phyloP scores from a whole-genome alignment of 768 basidiomycete species.

The Mrakia blollopis region DNA sequence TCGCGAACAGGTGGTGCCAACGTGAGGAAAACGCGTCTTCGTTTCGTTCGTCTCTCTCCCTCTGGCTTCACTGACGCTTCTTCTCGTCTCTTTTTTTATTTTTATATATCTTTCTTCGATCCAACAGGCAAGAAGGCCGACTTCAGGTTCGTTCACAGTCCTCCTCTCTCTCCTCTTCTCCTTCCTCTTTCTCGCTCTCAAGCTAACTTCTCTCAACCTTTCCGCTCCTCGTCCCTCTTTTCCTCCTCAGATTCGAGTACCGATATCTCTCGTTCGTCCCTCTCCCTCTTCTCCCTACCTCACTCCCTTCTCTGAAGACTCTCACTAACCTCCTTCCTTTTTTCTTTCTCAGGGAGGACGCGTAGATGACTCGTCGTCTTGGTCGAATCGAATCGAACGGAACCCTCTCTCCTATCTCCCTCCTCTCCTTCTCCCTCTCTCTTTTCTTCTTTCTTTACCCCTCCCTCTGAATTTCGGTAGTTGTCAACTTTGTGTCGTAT shows the following conservation, averaged over 20 bases:
- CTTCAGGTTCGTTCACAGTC: constrained; percentile 14
- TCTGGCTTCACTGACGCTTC: neutral
- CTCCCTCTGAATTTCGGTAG: neutral
- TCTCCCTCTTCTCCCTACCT: neutral
- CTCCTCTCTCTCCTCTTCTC: neutral
- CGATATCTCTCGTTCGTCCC: neutral
- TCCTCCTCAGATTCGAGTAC: neutral
- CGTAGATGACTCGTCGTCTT: too few relatives aligned
- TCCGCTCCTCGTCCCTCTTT: neutral
- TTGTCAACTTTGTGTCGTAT: neutral
- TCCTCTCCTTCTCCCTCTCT: neutral
- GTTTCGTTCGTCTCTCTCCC: too few relatives aligned
- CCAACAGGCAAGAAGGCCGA: constrained; percentile 21
- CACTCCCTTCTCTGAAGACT: neutral
- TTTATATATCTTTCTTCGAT: too few relatives aligned
- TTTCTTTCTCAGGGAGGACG: constrained; percentile 5
- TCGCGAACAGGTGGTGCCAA: constrained; percentile 7
- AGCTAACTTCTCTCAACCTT: neutral
- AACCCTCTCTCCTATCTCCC: neutral
- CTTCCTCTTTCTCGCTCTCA: neutral
- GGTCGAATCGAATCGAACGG: neutral
- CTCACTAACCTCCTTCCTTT: neutral
- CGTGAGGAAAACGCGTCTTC: neutral
- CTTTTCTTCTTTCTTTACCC: neutral
- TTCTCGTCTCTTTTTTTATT: neutral